Conservation (phyloP, 2,329 filamentous ascomycete species). For the Anisogramma anomala region DNA sequence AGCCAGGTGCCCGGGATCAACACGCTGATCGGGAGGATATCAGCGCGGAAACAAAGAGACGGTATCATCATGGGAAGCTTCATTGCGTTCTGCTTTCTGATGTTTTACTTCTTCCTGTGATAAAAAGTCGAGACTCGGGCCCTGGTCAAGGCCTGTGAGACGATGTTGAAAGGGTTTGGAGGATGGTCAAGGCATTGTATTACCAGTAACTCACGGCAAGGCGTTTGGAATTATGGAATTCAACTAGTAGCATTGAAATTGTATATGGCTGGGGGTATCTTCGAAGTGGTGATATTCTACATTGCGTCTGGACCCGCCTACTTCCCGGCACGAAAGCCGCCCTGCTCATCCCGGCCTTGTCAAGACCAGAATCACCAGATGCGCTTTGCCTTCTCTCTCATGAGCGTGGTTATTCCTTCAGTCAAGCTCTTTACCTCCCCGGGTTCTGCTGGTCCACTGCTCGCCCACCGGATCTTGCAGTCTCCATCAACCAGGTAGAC, state of each 20-base stretch:
- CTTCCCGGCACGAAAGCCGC: neutral
- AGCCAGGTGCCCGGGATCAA: slow-evolving; percentile 91
- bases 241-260: neutral
- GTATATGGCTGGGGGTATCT: slow-evolving; percentile 14
- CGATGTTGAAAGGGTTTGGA: neutral
- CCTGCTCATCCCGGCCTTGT: neutral
- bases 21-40: slow-evolving; percentile 81
- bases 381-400: slow-evolving; percentile 42
- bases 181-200: neutral
- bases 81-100: slow-evolving; percentile 81
- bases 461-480: slow-evolving; percentile 90
- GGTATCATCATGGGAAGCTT: slow-evolving; percentile 87
- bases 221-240: slow-evolving; percentile 6
- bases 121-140: neutral
- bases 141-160: neutral
- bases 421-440: slow-evolving; percentile 57
- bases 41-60: slow-evolving; percentile 86
- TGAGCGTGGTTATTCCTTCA: slow-evolving; percentile 50
- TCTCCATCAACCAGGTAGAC: slow-evolving; percentile 80
- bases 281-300: slow-evolving; percentile 6
- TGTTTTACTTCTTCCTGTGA: slow-evolving; percentile 69
- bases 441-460: slow-evolving; percentile 56
- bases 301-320: slow-evolving; percentile 1
- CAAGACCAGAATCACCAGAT: slow-evolving; percentile 7
- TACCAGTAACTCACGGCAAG: slow-evolving; percentile 7